Conservation (phyloP, 129 eudicot genomes). For the Saposhnikovia divaricata region DNA sequence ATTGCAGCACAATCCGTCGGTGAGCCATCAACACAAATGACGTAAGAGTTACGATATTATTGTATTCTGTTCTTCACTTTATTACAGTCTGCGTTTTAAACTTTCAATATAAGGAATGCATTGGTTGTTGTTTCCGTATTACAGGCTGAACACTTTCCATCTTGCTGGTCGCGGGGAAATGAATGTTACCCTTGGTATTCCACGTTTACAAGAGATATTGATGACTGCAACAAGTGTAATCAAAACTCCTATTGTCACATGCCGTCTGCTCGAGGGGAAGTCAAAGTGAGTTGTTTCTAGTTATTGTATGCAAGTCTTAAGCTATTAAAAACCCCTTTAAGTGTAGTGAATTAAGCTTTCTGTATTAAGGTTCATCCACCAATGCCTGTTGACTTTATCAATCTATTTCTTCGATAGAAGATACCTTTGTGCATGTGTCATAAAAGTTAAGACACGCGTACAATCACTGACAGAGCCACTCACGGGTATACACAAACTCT, state of each 20-base stretch:
- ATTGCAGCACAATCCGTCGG: conserved; percentile 92
- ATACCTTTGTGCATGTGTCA: neutral
- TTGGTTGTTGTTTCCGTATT: conserved; percentile 3
- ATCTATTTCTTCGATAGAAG: neutral
- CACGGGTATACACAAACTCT: neutral
- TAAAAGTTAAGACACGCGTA: neutral
- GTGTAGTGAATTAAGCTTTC: neutral
- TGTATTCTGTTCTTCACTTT: neutral
- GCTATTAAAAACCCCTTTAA: neutral
- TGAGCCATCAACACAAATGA: conserved; percentile 99
- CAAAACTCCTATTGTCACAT: conserved; percentile 88
- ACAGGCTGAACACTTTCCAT: conserved; percentile 94
- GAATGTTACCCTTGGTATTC: conserved; percentile 98
- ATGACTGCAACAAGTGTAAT: conserved; percentile 76
- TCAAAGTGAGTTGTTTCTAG: conserved; percentile 47
- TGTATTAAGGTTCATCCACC: neutral
- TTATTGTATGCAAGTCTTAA: neutral
- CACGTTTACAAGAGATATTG: conserved; percentile 92
- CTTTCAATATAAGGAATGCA: neutral
- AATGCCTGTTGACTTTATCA: neutral
- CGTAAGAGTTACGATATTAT: conserved; percentile 39
- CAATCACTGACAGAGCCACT: neutral
- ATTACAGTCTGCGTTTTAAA: too few species aligned
- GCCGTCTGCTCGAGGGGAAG: conserved; percentile 57
- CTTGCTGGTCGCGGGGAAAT: conserved; percentile 99